Evolutionary conservation across 768 basidiomycete genomes (phyloP), one percentile per base, ranked within the genome.

Genomic region (Tricholoma flavovirens): DNA sequence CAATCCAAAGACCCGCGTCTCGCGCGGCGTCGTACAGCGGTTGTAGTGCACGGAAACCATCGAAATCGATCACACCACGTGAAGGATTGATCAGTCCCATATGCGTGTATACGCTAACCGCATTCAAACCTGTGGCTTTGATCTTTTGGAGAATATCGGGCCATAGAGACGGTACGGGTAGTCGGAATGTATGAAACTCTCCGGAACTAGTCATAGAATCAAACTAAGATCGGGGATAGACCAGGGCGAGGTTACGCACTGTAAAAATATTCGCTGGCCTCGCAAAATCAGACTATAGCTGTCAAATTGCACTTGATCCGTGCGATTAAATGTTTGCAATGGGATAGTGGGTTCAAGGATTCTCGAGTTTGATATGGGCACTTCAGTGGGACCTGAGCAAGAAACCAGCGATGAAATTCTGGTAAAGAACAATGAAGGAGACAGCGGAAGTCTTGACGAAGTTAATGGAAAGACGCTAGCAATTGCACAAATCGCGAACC

Each of bases 121-220:
- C 81, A 62, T 92, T 93, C 57, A 93, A 74, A 10, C 91, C 91
- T 0, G 87, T 83, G 4, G 89, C 91, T 63, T 89, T 89, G 57
- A 83, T 74, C 65, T 89, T 93, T 60, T 93, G 84, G 40, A 93
- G 79, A 50, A 93, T 83, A 63, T 92, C 91, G 11, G 83, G 77
- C 90, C 91, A 93, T 54, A 93, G 69, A 3, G 82, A 82, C 14
- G 87, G 88, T 0, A 91, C 86, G 9, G 89, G 91, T 7, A 93
- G 71, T 21, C 89, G 82, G 73, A 88, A 93, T 0, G 88, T 82
- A 63, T 92, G 91, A 67, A 91, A 90, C 67, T 92, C 91, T 56
- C 91, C 91, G 0, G 88, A 89, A 62, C 90, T 91, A 56, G 19
- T 10, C 7, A 38, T 40, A 30, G 33, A 3, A 40, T 29, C 36